Conservation (phyloP, 176 grass and related monocot species). For the Themeda triandra region DNA sequence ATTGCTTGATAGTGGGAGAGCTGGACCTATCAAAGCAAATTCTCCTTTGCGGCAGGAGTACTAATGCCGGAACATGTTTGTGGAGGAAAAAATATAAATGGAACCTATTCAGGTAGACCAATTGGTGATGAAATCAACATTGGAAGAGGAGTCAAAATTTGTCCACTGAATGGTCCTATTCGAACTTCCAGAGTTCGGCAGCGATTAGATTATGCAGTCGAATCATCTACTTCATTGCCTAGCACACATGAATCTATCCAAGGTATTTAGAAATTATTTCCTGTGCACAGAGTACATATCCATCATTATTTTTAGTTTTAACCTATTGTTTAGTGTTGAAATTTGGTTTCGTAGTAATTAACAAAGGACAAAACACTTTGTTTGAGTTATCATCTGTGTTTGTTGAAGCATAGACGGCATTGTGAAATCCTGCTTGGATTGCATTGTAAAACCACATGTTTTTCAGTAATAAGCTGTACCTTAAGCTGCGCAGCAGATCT, state of each 20-base stretch:
- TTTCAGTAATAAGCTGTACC: conserved; percentile 5
- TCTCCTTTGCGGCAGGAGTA: conserved; percentile 77
- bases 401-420: conserved; percentile 9
- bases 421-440: not conserved
- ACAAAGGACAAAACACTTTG: not conserved
- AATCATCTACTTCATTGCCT: conserved; percentile 66
- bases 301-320: not conserved
- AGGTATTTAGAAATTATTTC: conserved; percentile 40
- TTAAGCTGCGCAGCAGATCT: not conserved
- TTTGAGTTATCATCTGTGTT: conserved; percentile 2
- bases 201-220: conserved; percentile 45
- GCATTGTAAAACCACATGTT: not conserved
- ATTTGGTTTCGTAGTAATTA: not conserved
- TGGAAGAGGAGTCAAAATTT: conserved; percentile 23
- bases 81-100: conserved; percentile 18
- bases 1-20: conserved; percentile 54
- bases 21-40: conserved; percentile 44
- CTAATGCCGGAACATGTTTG: conserved; percentile 55
- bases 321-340: not conserved
- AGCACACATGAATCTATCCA: conserved; percentile 61
- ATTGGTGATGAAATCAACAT: not conserved
- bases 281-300: not conserved
- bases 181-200: conserved; percentile 35
- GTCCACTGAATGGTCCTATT: conserved; percentile 17
- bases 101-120: conserved; percentile 3